phyloP scores from a whole-genome alignment of 352 stramenopile species.

The Phytopythium chamaehyphon region DNA sequence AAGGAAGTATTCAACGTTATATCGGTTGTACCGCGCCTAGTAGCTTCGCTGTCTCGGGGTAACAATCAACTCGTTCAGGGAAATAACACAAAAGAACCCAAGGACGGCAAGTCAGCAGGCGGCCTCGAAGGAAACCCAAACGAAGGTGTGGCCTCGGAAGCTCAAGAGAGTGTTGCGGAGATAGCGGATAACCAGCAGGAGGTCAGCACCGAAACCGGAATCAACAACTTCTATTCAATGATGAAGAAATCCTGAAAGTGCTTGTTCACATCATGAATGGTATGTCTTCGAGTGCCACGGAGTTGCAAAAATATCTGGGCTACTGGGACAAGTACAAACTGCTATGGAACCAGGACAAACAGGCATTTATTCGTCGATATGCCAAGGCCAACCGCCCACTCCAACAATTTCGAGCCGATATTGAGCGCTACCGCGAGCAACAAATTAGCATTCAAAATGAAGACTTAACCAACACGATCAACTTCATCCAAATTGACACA shows the following conservation, averaged over 20 bases:
- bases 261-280: conserved; percentile 96
- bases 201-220: conserved; percentile 4
- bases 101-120: background rate
- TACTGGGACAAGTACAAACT: conserved; percentile 95
- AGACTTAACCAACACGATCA: conserved; percentile 91
- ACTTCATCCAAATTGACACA: conserved; percentile 95
- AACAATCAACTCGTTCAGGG: conserved; percentile 18
- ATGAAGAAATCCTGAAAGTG: conserved; percentile 95
- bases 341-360: conserved; percentile 93
- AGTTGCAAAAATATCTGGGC: conserved; percentile 93
- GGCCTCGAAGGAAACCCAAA: conserved; percentile 5
- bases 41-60: conserved; percentile 31
- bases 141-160: conserved; percentile 10
- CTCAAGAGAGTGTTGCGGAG: conserved; percentile 8
- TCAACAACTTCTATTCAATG: conserved; percentile 92
- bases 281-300: conserved; percentile 91
- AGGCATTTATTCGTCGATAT: conserved; percentile 94
- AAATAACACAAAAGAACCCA: background rate
- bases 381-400: conserved; percentile 92
- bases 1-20: conserved; percentile 96
- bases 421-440: conserved; percentile 89
- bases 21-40: conserved; percentile 87
- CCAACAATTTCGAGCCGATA: conserved; percentile 91
- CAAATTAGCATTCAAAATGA: conserved; percentile 91
- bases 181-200: background rate